Evolutionary conservation across 2,329 filamentous ascomycete genomes (phyloP), one percentile per base, ranked within the genome.

Genomic region (Colletotrichum cereale): DNA sequence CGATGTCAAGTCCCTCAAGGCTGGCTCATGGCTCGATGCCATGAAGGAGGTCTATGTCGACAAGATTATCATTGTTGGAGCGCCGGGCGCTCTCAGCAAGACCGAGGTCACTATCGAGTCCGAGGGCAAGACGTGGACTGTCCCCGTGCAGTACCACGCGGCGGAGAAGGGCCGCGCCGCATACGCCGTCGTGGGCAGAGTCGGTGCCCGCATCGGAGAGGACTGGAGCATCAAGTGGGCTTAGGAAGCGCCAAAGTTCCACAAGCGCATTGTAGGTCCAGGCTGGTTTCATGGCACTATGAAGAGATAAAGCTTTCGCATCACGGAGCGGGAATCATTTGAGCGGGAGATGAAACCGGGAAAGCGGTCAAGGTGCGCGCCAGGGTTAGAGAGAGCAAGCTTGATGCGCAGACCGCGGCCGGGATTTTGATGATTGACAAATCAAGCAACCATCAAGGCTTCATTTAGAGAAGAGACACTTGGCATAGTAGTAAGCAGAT

Each of bases 11-110:
- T 88, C 88, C 5, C 83, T 90, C 74, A 80, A 83, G 76, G 89
- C 90, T 21, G 91, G 92, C 48, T 86, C 88, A 42, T 98, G 95
- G 85, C 82, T 95, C 73, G 93, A 96, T 86, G 86, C 84, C 7
- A 97, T 98, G 92, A 86, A 88, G 38, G 86, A 88, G 55, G 94
- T 98, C 3, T 84, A 87, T 10, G 90, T 98, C 1, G 95, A 97
- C 84, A 95, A 92, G 83, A 88, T 98, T 66, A 86, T 98, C 57
- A 77, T 99, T 60, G 90, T 98, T 26, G 94, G 93, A 55, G 94
- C 93, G 3, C 93, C 94, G 1, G 84, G 87, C 42, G 82, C 84
- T 26, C 97, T 95, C 95, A 84, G 83, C 60, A 92, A 89, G 84
- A 85, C 82, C 73, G 86, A 85, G 74, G 90, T 90, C 1, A 87